Evolutionary conservation across 805 yeast species (phyloP), one percentile per base, ranked within the genome.

Genomic region (Spencermartinsiella europaea): DNA sequence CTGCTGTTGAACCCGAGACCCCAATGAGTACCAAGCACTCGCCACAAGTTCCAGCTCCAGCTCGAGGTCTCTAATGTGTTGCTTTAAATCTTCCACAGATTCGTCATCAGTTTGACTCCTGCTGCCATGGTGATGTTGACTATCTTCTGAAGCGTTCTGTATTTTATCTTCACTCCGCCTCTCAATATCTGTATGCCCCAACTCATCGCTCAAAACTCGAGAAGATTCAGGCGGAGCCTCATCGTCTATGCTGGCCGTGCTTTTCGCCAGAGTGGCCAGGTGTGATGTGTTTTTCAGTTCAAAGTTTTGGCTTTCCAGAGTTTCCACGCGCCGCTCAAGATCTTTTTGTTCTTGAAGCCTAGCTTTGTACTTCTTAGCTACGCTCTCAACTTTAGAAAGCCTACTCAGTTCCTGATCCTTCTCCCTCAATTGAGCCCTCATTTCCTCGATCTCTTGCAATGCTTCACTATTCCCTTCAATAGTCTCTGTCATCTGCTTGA

Each of bases 21-120:
- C 45, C 16, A 59, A 47, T n/a, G 60, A 46, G 38, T 44, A 57
- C 64, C 64, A 60, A 8, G 64, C 64, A 20, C 57, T 44, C 3
- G 59, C 46, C 53, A 60, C 57, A 14, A 60, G 44, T 8, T 46
- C 48, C 17, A 50, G 42, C 42, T 60, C 64, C 2, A 20, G 16
- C 21, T 38, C 37, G 20, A 50, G 40, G 17, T 35, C 35, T 7
- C 25, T 28, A 17, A 46, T 21, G 21, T 38, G 22, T 16, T 34
- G 36, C 17, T 21, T 20, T 21, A 34, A 17, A 27, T 25, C 33
- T 35, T 21, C 28, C 34, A 25, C 12, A 12, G 31, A 7, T 12
- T 25, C 10, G 31, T 12, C 12, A 25, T 25, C 31, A n/a, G n/a
- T n/a, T n/a, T n/a, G n/a, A n/a, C n/a, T n/a, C n/a, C n/a, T n/a